Percentiles rank a stretch among this genome's conserved stretches.
phyloP scores from a whole-genome alignment of 768 basidiomycete species.

The Leucogyrophana mollusca region DNA sequence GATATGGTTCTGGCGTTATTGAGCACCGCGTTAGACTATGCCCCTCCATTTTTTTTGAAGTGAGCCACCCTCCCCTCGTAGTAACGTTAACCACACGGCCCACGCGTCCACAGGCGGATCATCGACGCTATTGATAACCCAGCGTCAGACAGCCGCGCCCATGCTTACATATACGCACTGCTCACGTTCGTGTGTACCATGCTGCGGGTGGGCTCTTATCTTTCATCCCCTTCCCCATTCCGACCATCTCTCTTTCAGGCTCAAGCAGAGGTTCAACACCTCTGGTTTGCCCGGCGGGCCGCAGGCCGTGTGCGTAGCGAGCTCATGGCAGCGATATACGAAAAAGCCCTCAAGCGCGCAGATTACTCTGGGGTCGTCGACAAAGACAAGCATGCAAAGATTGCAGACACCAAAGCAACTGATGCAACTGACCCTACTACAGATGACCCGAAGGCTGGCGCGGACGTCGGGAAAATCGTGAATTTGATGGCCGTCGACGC shows the following conservation, averaged over 20 bases:
- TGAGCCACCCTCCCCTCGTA: slow-evolving; percentile 2
- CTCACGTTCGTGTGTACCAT: slow-evolving; percentile 57
- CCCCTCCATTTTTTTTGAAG: slow-evolving; percentile 15
- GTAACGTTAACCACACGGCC: background rate
- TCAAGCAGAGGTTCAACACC: slow-evolving; percentile 68
- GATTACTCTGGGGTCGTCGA: slow-evolving; percentile 80
- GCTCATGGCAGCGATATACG: slow-evolving; percentile 85
- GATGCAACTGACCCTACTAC: slow-evolving; percentile 16
- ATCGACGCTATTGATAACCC: slow-evolving; percentile 51
- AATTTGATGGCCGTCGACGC: slow-evolving; percentile 86
- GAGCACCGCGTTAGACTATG: slow-evolving; percentile 69
- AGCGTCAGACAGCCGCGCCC: slow-evolving; percentile 44
- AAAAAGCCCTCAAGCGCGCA: slow-evolving; percentile 81
- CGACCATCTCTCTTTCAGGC: slow-evolving; percentile 31
- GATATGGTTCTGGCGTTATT: slow-evolving; percentile 63
- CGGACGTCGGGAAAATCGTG: slow-evolving; percentile 88
- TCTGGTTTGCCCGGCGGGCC: slow-evolving; percentile 82
- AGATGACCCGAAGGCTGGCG: slow-evolving; percentile 67
- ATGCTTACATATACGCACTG: slow-evolving; percentile 72
- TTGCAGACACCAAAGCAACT: slow-evolving; percentile 17
- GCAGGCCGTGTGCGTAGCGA: slow-evolving; percentile 69
- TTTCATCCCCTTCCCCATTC: background rate
- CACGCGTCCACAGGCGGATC: slow-evolving; percentile 35
- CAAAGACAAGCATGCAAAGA: slow-evolving; percentile 36
- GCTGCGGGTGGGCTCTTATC: background rate